Conservation (phyloP, 2,329 filamentous ascomycete genomes). For the Sporothrix brunneoviolacea region DNA sequence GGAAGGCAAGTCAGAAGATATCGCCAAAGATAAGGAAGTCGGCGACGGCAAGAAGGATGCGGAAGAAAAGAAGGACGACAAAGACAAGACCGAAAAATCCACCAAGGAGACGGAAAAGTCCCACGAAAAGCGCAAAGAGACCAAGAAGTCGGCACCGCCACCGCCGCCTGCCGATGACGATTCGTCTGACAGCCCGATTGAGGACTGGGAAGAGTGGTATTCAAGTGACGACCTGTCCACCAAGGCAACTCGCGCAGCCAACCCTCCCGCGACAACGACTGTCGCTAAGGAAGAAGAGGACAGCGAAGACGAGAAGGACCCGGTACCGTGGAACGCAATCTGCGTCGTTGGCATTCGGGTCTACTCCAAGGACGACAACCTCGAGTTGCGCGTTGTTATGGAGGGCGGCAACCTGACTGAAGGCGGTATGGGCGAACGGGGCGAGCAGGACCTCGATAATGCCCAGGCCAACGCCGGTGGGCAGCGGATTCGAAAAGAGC, state of each 20-base stretch:
- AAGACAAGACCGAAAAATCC: neutral
- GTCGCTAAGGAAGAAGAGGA: conserved; percentile 39
- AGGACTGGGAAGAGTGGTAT: conserved; percentile 54
- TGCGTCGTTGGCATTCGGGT: conserved; percentile 55
- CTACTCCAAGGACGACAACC: conserved; percentile 49
- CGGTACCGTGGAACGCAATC: conserved; percentile 57
- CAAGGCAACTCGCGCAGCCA: conserved; percentile 24
- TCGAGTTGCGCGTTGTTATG: conserved; percentile 50
- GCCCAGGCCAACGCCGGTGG: conserved; percentile 49
- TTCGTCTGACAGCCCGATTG: conserved; percentile 53
- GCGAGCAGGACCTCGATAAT: conserved; percentile 49
- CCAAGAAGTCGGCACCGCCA: neutral
- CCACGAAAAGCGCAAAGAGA: neutral
- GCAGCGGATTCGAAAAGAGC: conserved; percentile 28
- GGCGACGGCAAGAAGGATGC: neutral
- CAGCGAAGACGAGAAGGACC: conserved; percentile 48
- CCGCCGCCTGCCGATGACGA: conserved; percentile 31
- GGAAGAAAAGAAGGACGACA: neutral
- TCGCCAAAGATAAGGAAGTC: neutral
- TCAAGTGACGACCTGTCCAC: conserved; percentile 51
- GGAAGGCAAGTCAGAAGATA: neutral
- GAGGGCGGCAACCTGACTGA: conserved; percentile 48
- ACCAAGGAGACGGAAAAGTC: neutral
- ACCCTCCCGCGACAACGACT: conserved; percentile 29
- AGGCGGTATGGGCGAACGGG: conserved; percentile 51